Evolutionary conservation across 2,329 filamentous ascomycete genomes (phyloP).

Genomic region (Phaeophleospora eucalypticola): DNA sequence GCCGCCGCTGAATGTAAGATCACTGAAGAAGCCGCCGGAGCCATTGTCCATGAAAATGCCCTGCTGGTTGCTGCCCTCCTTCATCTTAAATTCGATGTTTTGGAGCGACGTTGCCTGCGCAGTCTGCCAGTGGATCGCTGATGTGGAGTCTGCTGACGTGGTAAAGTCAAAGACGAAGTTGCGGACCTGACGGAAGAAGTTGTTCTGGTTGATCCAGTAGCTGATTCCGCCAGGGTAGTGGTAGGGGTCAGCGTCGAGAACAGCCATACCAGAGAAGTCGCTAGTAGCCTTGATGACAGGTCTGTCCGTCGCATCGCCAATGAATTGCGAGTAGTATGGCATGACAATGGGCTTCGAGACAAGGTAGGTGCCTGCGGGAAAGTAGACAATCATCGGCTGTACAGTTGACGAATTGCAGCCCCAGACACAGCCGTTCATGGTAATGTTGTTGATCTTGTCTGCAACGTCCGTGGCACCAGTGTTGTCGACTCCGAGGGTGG

Average conservation of each 20-base stretch:
- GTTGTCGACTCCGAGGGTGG: conserved; percentile 42
- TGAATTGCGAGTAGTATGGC: conserved; percentile 89
- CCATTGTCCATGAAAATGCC: conserved; percentile 36
- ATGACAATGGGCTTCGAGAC: conserved; percentile 76
- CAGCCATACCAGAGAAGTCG: conserved; percentile 31
- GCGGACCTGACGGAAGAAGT: conserved; percentile 54
- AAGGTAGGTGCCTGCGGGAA: conserved; percentile 81
- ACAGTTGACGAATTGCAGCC: conserved; percentile 79
- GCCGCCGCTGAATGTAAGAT: conserved; percentile 59
- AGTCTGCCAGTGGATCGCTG: conserved; percentile 52
- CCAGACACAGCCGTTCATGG: conserved; percentile 73
- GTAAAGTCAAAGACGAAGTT: conserved; percentile 51
- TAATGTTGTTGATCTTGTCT: conserved; percentile 78
- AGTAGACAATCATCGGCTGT: conserved; percentile 85
- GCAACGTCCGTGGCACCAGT: conserved; percentile 77
- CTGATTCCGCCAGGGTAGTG: conserved; percentile 51
- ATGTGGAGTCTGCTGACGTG: conserved; percentile 32
- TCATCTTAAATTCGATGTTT: conserved; percentile 59
- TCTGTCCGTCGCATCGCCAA: conserved; percentile 70
- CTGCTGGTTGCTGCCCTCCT: conserved; percentile 46
- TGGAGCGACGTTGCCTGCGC: conserved; percentile 57
- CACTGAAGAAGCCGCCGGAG: conserved; percentile 48
- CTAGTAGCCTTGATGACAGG: conserved; percentile 53
- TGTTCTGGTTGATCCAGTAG: conserved; percentile 53
- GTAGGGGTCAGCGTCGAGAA: conserved; percentile 80